Evolutionary conservation across 2,329 filamentous ascomycete genomes (phyloP).

Genomic region (Leptodontidium sp.): DNA sequence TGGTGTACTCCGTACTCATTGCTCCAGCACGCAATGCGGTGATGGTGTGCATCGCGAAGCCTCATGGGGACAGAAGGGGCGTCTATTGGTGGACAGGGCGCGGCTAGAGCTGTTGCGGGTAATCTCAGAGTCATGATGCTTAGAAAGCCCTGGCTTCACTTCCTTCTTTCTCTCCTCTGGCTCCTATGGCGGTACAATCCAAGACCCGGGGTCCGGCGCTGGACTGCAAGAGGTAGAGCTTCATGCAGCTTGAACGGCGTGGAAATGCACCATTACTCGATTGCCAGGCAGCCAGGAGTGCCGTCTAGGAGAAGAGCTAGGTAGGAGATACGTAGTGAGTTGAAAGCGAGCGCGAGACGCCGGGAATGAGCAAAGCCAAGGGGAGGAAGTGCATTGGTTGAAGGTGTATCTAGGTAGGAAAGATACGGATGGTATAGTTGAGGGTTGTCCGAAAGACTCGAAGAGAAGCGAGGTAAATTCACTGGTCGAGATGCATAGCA

Average conservation of each 20-base stretch:
- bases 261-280: constrained; percentile 16
- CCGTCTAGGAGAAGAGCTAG: background rate
- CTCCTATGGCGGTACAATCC: background rate
- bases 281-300: constrained; percentile 4
- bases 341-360: constrained; percentile 3
- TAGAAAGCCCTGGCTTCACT: constrained; percentile 17
- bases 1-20: constrained; percentile 17
- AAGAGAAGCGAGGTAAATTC: background rate
- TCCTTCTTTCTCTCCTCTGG: background rate
- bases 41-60: constrained; percentile 11
- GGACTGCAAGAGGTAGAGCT: constrained; percentile 14
- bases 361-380: background rate
- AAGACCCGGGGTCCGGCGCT: constrained; percentile 4
- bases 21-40: constrained; percentile 24
- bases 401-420: background rate
- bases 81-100: constrained; percentile 15
- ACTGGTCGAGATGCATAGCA: no score
- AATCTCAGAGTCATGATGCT: constrained; percentile 29
- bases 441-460: background rate
- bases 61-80: constrained; percentile 13
- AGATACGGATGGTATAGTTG: background rate
- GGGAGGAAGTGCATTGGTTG: background rate
- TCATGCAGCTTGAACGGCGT: constrained; percentile 14
- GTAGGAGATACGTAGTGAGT: background rate
- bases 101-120: constrained; percentile 18